Conservation (phyloP, 129 eudicot species). For the Apium graveolens region DNA sequence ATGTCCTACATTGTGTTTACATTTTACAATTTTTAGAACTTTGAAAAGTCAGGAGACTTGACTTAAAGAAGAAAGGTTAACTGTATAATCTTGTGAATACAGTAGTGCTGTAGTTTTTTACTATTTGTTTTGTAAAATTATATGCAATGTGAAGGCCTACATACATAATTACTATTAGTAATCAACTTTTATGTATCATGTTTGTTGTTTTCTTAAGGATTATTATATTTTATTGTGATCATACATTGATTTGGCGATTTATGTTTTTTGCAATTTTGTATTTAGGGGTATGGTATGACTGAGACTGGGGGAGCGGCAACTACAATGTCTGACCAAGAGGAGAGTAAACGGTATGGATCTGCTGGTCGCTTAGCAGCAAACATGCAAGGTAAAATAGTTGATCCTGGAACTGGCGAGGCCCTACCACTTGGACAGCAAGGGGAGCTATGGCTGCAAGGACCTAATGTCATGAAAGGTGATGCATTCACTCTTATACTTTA, state of each 20-base stretch:
- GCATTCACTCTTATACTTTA: slow-evolving; percentile 3
- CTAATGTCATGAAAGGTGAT: slow-evolving; percentile 85
- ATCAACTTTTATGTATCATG: background rate
- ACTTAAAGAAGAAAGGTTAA: background rate
- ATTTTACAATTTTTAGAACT: background rate
- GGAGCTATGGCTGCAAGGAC: slow-evolving; percentile 86
- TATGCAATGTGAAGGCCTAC: background rate
- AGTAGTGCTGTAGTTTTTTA: background rate
- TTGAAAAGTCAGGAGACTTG: background rate
- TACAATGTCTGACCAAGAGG: slow-evolving; percentile 37
- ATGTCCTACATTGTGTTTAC: background rate
- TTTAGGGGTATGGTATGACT: slow-evolving; percentile 86
- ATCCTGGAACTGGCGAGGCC: slow-evolving; percentile 68
- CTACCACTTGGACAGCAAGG: slow-evolving; percentile 75
- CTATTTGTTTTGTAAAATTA: background rate
- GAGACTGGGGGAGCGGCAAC: slow-evolving; percentile 76
- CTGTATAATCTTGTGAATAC: background rate
- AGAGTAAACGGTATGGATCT: slow-evolving; percentile 51
- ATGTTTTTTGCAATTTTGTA: background rate
- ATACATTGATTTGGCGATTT: background rate
- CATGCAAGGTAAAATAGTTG: slow-evolving; percentile 78
- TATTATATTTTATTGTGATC: background rate
- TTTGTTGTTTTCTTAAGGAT: background rate
- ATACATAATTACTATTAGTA: background rate
- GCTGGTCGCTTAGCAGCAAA: slow-evolving; percentile 61